These are phyloP conservation scores for Lactarius quietus DNA, from an alignment of 768 basidiomycete genomes.

Conservation along the genomic window DNA sequence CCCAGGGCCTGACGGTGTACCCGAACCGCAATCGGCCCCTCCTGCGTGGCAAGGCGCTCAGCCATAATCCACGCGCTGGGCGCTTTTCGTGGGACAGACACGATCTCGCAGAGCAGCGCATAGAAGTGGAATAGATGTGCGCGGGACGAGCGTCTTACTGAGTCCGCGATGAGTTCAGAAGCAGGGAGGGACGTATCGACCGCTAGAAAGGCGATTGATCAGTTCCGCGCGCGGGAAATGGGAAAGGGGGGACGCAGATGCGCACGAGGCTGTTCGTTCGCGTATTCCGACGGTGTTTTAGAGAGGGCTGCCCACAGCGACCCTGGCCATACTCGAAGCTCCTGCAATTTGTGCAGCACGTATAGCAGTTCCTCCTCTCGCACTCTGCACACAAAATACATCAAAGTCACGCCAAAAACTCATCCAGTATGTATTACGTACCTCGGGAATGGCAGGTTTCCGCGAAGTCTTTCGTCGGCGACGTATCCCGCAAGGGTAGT, in stretches of 20 bases:
- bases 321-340: slow-evolving; percentile 69
- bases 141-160: slow-evolving; percentile 66
- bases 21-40: too few relatives aligned
- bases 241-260: slow-evolving; percentile 7
- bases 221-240: neutral
- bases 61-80: slow-evolving; percentile 60
- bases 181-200: slow-evolving; percentile 47
- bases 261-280: slow-evolving; percentile 56
- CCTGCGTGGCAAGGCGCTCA: too few relatives aligned
- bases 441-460: slow-evolving; percentile 86
- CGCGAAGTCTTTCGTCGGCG: slow-evolving; percentile 82
- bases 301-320: slow-evolving; percentile 75
- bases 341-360: slow-evolving; percentile 70
- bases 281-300: slow-evolving; percentile 54
- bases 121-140: slow-evolving; percentile 93
- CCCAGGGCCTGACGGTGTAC: neutral
- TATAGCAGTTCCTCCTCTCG: slow-evolving; percentile 90
- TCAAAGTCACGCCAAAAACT: neutral
- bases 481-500: slow-evolving; percentile 66
- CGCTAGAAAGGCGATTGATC: slow-evolving; percentile 23
- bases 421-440: slow-evolving; percentile 33
- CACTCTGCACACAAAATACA: slow-evolving; percentile 43
- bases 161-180: slow-evolving; percentile 58
- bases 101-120: slow-evolving; percentile 71
- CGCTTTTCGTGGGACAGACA: slow-evolving; percentile 61